Base-by-base conservation (phyloP, 2,329 filamentous ascomycete species). In the Pyrenophora graminea region DNA sequence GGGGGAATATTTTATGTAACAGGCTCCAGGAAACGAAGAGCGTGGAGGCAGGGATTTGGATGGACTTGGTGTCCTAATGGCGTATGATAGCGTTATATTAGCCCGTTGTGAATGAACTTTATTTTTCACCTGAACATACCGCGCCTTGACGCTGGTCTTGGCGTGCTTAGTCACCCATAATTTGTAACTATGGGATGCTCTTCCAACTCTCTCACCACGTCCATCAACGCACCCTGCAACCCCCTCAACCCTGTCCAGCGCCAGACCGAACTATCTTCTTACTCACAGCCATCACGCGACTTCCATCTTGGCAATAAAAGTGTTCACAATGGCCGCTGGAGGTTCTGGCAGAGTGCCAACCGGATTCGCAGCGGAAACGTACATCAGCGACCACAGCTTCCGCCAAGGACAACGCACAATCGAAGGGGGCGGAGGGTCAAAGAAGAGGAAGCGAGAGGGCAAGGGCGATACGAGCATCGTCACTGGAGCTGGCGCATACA, bases 371-470 rank as follows among this genome's bases (percentile, higher is more conserved):
- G 84, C 94, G 62, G 93, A 99, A 74, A 91, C 89, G 0, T 89
- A 85, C 62, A 85, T 99, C 58, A 96, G 90, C 72, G 94, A 97
- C 67, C 85, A 93, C 58, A 91, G 90, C 0, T 99, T 99, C 71
- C 85, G 90, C 62, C 85, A 84, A 66, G 91, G 94, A 59, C 92
- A 97, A 70, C 87, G 91, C 50, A 91, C 91, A 1, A 83, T 94
- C 53, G 82, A 86, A 63, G 79, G 80, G 55, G 79, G 83, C 62
- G 80, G 85, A 10, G 62, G 60, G 7, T 78, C 83, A 23, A 97
- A 95, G 73, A 88, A 89, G 58, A 80, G 86, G n/a, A 89, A 87
- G 62, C 82, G 94, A 54, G 91, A 97, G 73, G 85, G 79, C 61
- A 97, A 94, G 69, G 94, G 94, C 40, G 86, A 93, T 69, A 85